These are phyloP conservation scores for Coprinopsis cinerea DNA, from an alignment of 768 basidiomycete genomes.

Conservation along the genomic window DNA sequence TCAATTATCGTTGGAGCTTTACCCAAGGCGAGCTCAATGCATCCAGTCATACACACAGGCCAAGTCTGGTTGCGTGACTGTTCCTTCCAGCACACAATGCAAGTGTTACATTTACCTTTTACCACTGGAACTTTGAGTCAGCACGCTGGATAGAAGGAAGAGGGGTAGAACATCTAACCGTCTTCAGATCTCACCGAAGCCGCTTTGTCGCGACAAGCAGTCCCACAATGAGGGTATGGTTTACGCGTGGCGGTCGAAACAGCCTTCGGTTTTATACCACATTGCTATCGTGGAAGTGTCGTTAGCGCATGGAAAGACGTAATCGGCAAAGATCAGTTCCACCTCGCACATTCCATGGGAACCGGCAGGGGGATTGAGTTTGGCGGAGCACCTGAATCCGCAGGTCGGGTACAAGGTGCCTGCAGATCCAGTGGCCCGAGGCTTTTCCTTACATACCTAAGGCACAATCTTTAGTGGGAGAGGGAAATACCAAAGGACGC, in stretches of 20 bases:
- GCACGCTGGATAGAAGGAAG: too few species aligned
- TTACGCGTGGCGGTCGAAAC: conserved; percentile 11
- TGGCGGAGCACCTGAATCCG: conserved; percentile 18
- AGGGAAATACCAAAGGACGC: too few species aligned
- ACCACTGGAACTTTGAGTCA: not conserved
- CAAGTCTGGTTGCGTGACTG: not conserved
- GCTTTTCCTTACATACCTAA: conserved; percentile 3
- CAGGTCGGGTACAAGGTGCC: conserved; percentile 17
- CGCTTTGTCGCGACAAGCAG: conserved; percentile 19
- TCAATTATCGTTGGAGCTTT: conserved; percentile 21
- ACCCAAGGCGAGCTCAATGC: conserved; percentile 7
- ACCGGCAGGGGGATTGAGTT: conserved; percentile 9
- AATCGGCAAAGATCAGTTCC: not conserved
- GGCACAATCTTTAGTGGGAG: too few species aligned
- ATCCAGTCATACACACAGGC: too few species aligned
- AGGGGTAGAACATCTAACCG: too few species aligned
- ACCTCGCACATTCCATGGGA: conserved; percentile 19
- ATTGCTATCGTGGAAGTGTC: conserved; percentile 13
- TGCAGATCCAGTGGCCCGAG: not conserved
- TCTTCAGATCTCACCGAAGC: too few species aligned
- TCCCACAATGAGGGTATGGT: conserved; percentile 20
- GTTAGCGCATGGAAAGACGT: not conserved
- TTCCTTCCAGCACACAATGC: conserved; percentile 22
- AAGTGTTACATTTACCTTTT: conserved; percentile 17
- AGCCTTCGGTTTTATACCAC: conserved; percentile 17